Evolutionary conservation across 768 basidiomycete species (phyloP), one percentile per base, ranked within the genome.

Genomic region (Mycena alexandri): DNA sequence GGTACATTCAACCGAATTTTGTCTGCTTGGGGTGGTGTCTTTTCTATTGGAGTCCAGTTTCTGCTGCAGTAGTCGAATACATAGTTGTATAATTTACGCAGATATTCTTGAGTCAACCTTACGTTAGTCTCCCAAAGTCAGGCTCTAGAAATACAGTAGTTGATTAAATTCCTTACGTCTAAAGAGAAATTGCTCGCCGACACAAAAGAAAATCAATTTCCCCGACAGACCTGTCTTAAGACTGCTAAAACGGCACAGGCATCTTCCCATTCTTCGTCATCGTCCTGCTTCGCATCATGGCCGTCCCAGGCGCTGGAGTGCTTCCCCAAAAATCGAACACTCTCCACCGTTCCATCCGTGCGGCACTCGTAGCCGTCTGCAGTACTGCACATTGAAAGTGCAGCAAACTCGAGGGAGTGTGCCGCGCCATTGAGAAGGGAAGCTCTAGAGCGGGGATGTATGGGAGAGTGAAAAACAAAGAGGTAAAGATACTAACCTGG

Each of bases 221-320:
- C 25, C 17, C 43, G 44, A 53, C 63, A 53, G 48, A 50, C 52
- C 33, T 52, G n/a, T 22, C 60, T 58, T 36, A 70, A 29, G 4
- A 22, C 61, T 10, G 3, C 44, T 46, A 71, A 48, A 7, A 68
- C 63, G 19, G 46, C 66, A 38, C 25, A 12, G 16, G 66, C 70
- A 10, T 71, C 70, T n/a, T 71, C 70, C 70, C 70, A 71, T 22
- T 71, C 70, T 17, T 71, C 70, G 21, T 65, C 66, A 7, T 60
- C 56, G 17, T 24, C 58, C 22, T 36, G 48, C n/a, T 34, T 43
- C 34, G 22, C 25, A 22, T 44, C 50, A 9, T 22, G 11, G 17
- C 33, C 53, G 17, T 57, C 48, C 55, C 58, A 61, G 3, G 34
- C 21, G 4, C 54, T 63, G 19, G 21, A 13, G 21, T 62, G 55